These are phyloP conservation scores for Hygrophorus pudorinus DNA, from an alignment of 768 basidiomycete genomes.

Conservation along the genomic window DNA sequence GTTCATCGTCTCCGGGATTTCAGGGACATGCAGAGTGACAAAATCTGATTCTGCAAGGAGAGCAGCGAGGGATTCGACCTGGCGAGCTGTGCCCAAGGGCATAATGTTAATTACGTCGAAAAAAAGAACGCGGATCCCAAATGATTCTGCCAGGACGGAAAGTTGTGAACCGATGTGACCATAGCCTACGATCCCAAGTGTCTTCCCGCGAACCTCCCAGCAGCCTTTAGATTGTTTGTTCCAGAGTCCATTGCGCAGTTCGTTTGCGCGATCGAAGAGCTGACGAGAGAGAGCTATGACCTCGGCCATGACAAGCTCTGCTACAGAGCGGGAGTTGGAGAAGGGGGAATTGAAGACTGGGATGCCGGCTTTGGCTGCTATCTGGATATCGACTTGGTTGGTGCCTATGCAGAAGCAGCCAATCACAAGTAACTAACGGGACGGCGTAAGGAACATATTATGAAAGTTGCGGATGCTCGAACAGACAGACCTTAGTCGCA, in stretches of 20 bases:
- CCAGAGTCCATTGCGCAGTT: constrained; percentile 88
- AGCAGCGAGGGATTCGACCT: constrained; percentile 68
- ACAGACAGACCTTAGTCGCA: constrained; percentile 59
- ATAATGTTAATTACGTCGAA: constrained; percentile 94
- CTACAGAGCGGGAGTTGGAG: constrained; percentile 97
- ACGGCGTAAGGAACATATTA: neutral
- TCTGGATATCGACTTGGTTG: constrained; percentile 88
- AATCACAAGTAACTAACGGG: constrained; percentile 75
- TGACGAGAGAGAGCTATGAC: constrained; percentile 92
- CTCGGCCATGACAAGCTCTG: constrained; percentile 94
- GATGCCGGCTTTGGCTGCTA: constrained; percentile 80
- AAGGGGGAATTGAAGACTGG: constrained; percentile 99
- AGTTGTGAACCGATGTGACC: constrained; percentile 98
- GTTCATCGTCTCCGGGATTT: constrained; percentile 90
- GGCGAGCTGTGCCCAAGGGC: constrained; percentile 91
- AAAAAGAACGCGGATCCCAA: constrained; percentile 94
- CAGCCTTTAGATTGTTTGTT: constrained; percentile 98
- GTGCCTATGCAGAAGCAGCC: constrained; percentile 99
- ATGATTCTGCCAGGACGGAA: constrained; percentile 91
- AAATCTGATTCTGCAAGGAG: constrained; percentile 83
- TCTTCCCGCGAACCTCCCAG: constrained; percentile 98
- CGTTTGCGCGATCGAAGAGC: constrained; percentile 77
- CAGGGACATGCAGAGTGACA: constrained; percentile 93
- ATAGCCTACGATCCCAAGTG: constrained; percentile 94
- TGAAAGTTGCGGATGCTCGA: neutral